Percentiles rank a stretch among this genome's conserved stretches.
Conservation (phyloP, 2,329 filamentous ascomycete species). For the Graphilbum ipis-grandicollis region DNA sequence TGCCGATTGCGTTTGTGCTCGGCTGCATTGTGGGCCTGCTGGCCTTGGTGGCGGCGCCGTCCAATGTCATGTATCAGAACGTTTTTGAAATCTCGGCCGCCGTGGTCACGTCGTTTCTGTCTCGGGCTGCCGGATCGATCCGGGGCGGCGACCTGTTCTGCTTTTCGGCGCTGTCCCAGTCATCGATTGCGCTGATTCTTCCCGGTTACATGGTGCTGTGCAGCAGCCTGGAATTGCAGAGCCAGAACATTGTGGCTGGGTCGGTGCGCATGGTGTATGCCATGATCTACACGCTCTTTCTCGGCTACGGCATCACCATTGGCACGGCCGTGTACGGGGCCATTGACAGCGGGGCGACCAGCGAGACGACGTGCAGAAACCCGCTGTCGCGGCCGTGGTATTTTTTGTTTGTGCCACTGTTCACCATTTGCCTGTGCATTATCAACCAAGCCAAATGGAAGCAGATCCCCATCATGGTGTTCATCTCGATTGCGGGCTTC, state of each 20-base stretch:
- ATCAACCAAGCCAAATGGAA: slow-evolving; percentile 64
- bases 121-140: slow-evolving; percentile 53
- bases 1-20: slow-evolving; percentile 60
- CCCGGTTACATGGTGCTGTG: slow-evolving; percentile 50
- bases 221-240: slow-evolving; percentile 47
- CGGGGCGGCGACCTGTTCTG: slow-evolving; percentile 40
- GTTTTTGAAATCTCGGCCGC: slow-evolving; percentile 31
- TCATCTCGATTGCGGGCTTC: slow-evolving; percentile 59
- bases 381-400: slow-evolving; percentile 29
- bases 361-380: slow-evolving; percentile 16
- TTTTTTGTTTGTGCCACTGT: slow-evolving; percentile 45
- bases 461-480: slow-evolving; percentile 58
- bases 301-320: slow-evolving; percentile 56
- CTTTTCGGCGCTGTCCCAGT: slow-evolving; percentile 54
- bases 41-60: slow-evolving; percentile 57
- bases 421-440: slow-evolving; percentile 42
- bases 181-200: slow-evolving; percentile 58
- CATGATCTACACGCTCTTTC: slow-evolving; percentile 55
- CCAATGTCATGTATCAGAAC: slow-evolving; percentile 42
- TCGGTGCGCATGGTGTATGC: slow-evolving; percentile 61
- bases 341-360: slow-evolving; percentile 36
- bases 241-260: slow-evolving; percentile 49
- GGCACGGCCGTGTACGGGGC: slow-evolving; percentile 46
- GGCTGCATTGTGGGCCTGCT: slow-evolving; percentile 58
- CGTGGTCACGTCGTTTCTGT: slow-evolving; percentile 48